Evolutionary conservation across 805 yeast genomes (phyloP).

Genomic region (Candida nanaspora): DNA sequence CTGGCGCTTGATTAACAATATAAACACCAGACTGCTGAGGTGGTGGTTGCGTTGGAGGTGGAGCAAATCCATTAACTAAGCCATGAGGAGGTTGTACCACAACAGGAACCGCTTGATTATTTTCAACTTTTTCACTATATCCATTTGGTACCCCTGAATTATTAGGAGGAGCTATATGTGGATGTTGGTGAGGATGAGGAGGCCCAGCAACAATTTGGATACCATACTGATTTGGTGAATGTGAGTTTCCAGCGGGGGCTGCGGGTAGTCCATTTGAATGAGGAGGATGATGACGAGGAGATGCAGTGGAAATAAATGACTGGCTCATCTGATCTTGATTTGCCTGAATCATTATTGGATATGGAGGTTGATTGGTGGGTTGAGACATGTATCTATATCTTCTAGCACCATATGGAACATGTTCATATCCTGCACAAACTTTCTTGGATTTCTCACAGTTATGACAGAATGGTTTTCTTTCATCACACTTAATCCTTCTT

Average conservation of each 20-base stretch:
- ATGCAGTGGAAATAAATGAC: background rate
- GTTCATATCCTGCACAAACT: conserved; percentile 63
- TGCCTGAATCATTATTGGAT: background rate
- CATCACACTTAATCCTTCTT: conserved; percentile 71
- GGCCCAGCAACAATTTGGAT: background rate
- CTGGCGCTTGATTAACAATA: background rate
- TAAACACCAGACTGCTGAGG: background rate
- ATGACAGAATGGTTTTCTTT: conserved; percentile 59
- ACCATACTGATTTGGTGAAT: background rate
- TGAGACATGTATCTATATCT: conserved; percentile 20
- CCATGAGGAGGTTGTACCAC: background rate
- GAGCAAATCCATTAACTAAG: background rate
- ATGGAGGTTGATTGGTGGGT: conserved; percentile 4
- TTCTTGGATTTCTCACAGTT: conserved; percentile 63
- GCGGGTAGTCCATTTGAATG: too few species aligned
- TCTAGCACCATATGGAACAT: conserved; percentile 21
- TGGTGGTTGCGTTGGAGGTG: background rate
- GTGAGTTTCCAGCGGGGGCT: background rate
- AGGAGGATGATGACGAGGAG: too few species aligned
- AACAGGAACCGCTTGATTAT: background rate
- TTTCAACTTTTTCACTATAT: background rate
- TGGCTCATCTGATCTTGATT: background rate
- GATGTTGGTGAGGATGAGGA: background rate
- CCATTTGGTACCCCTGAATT: background rate
- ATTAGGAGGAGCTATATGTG: background rate